A percentile compares a stretch with the other conserved stretches of the same genome.
Evolutionary conservation across 257 asterid species (phyloP).

Genomic region (Lithospermum erythrorhizon): DNA sequence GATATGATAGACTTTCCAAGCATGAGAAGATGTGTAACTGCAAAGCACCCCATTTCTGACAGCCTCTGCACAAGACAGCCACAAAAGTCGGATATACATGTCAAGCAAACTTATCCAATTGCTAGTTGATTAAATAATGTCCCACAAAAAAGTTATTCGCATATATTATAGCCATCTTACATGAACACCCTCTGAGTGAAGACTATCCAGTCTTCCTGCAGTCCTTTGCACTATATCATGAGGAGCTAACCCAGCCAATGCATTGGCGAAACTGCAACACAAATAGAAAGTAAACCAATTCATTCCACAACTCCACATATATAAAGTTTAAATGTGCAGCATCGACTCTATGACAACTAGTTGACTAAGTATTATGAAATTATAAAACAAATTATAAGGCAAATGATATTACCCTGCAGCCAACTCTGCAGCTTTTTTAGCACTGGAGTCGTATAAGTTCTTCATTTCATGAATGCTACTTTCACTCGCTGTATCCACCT

Average conservation of each 20-base stretch:
- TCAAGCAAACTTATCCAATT: constrained; percentile 1
- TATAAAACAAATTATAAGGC: constrained; percentile 5
- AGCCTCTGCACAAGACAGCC: constrained; percentile 49
- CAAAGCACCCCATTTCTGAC: constrained; percentile 93
- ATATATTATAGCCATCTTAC: constrained; percentile 33
- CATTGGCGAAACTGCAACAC: constrained; percentile 66
- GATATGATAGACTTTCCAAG: constrained; percentile 75
- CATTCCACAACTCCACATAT: neutral
- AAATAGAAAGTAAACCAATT: neutral
- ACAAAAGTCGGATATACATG: constrained; percentile 10
- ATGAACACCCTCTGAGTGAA: constrained; percentile 98
- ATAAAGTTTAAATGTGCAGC: neutral
- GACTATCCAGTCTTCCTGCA: constrained; percentile 80
- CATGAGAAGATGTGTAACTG: constrained; percentile 69
- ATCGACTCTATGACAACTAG: neutral
- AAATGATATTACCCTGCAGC: constrained; percentile 70
- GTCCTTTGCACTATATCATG: constrained; percentile 67
- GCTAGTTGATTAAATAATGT: constrained; percentile 9
- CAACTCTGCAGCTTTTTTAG: constrained; percentile 92
- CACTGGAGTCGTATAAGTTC: constrained; percentile 71
- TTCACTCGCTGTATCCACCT: constrained; percentile 51
- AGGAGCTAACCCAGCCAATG: constrained; percentile 71
- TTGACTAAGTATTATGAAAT: neutral
- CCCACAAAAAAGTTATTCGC: neutral
- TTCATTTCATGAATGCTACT: constrained; percentile 49